These are phyloP conservation scores for Colletotrichum sp. DNA, from an alignment of 2,329 filamentous ascomycete genomes.

Conservation along the genomic window DNA sequence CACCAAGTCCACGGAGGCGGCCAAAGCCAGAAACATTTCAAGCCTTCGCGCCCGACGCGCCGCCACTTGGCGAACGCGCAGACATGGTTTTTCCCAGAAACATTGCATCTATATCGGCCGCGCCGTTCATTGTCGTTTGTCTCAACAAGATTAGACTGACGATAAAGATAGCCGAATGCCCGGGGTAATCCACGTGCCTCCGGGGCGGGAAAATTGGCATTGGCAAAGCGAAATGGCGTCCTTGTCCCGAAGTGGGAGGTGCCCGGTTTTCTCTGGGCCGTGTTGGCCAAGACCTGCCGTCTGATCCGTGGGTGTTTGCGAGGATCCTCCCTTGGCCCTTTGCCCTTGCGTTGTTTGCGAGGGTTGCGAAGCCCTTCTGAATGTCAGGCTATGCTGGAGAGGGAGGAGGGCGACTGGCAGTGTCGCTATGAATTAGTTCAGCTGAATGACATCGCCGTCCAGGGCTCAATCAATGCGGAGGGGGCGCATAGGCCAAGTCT, in stretches of 20 bases:
- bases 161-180: conserved; percentile 20
- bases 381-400: background rate
- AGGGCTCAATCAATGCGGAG: background rate
- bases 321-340: background rate
- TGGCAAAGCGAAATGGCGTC: conserved; percentile 16
- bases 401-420: background rate
- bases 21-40: background rate
- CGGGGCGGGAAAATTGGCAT: conserved; percentile 4
- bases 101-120: background rate
- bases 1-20: background rate
- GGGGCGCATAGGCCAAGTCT: background rate
- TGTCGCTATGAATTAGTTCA: background rate
- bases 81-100: background rate
- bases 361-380: background rate
- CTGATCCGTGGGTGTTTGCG: conserved; percentile 13
- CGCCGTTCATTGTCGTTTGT: conserved; percentile 6
- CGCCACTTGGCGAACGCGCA: background rate
- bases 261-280: background rate
- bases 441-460: background rate
- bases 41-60: background rate
- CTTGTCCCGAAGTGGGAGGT: conserved; percentile 12
- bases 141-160: conserved; percentile 6
- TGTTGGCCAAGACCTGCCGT: conserved; percentile 21
- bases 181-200: conserved; percentile 17
- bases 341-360: background rate